These are phyloP conservation scores for Neoscytalidium dimidiatum DNA, from an alignment of 2,329 filamentous ascomycete genomes.

Conservation along the genomic window DNA sequence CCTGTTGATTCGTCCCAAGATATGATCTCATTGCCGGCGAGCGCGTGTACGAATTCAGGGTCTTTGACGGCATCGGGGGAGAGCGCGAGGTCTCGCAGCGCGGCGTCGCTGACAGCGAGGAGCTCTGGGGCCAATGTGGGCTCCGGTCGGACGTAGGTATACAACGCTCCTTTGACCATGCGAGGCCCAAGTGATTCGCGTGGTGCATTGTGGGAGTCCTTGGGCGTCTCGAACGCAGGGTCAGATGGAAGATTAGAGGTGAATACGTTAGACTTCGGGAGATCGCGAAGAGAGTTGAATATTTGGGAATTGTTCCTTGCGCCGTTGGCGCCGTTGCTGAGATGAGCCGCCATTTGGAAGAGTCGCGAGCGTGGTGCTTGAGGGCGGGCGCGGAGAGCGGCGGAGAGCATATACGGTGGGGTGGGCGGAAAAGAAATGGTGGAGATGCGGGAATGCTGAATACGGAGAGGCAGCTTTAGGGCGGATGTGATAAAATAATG, in stretches of 20 bases:
- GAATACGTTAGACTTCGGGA: conserved; percentile 67
- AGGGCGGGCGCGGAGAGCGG: conserved; percentile 19
- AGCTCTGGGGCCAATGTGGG: conserved; percentile 72
- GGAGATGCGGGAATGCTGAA: neutral
- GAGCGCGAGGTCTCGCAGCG: conserved; percentile 80
- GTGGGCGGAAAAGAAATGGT: neutral
- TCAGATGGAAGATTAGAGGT: conserved; percentile 74
- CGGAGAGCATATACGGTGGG: conserved; percentile 24
- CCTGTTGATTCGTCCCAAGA: conserved; percentile 68
- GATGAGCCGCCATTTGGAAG: conserved; percentile 47
- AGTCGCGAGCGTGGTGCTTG: conserved; percentile 33
- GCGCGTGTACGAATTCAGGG: conserved; percentile 73
- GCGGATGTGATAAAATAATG: neutral
- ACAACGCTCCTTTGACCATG: conserved; percentile 80
- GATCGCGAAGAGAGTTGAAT: conserved; percentile 44
- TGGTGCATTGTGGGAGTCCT: conserved; percentile 77
- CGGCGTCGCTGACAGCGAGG: conserved; percentile 75
- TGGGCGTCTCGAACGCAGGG: conserved; percentile 74
- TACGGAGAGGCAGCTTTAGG: neutral
- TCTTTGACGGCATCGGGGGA: conserved; percentile 66
- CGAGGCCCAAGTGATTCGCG: conserved; percentile 76
- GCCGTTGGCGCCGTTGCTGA: conserved; percentile 29
- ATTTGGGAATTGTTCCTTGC: conserved; percentile 22
- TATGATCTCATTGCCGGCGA: conserved; percentile 79
- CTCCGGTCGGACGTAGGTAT: conserved; percentile 88